phyloP scores from a whole-genome alignment of 805 yeast genomes.

The Kazachstania martiniae region DNA sequence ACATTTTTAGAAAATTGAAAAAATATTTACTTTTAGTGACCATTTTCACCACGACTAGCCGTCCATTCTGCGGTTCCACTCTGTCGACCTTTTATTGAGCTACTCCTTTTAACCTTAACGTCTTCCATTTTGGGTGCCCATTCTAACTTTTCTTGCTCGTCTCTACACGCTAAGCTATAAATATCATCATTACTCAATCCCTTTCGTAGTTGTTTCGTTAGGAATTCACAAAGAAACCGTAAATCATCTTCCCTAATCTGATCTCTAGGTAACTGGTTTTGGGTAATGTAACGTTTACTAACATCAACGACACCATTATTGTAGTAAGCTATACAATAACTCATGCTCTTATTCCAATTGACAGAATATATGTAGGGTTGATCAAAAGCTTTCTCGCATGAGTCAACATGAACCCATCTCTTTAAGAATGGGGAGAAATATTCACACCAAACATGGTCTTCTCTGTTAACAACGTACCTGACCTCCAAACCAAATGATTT shows the following conservation, averaged over 20 bases:
- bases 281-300: constrained; percentile 49
- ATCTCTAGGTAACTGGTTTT: constrained; percentile 37
- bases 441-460: constrained; percentile 97
- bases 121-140: constrained; percentile 5
- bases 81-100: constrained; percentile 45
- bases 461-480: constrained; percentile 77
- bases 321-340: constrained; percentile 67
- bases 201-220: constrained; percentile 30
- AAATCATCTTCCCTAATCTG: constrained; percentile 34
- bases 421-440: constrained; percentile 49
- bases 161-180: constrained; percentile 24
- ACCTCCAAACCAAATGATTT: constrained; percentile 54
- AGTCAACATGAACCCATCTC: constrained; percentile 82
- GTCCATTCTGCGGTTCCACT: constrained; percentile 77
- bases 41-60: constrained; percentile 66
- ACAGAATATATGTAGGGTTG: constrained; percentile 64
- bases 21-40: too few species aligned
- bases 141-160: constrained; percentile 28
- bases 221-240: constrained; percentile 23
- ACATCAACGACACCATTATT: constrained; percentile 58
- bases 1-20: too few species aligned
- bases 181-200: constrained; percentile 28
- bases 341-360: constrained; percentile 94
- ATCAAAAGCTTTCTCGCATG: constrained; percentile 80
- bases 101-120: too few species aligned